Evolutionary conservation across 2,329 filamentous ascomycete genomes (phyloP), one percentile per base, ranked within the genome.

Genomic region (Dryadomyces quercus-mongolicae): DNA sequence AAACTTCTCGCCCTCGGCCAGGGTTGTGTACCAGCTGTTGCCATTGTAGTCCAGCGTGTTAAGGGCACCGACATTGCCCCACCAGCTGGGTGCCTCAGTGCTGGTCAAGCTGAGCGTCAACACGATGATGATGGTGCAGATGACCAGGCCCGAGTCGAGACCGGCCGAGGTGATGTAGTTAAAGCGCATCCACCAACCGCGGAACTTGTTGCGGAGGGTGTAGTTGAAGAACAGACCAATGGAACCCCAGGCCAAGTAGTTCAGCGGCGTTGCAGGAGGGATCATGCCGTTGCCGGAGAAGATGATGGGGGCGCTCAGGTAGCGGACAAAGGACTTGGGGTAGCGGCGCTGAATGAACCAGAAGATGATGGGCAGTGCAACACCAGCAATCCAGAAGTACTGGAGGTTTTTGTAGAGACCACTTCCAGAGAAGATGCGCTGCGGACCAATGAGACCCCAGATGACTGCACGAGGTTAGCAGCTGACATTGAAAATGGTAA

Each of bases 371-470:
- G 54, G 49, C 22, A 55, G 36, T 2, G 15, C 52, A 2, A 74
- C 63, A 13, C 77, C 77, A 8, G 77, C 60, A 2, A 75, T 74
- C 75, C 10, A 74, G 60, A 34, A 78, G 62, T 0, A 74, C 70
- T 50, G 70, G 65, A 3, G 68, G 71, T 13, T 34, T 2, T n/a
- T 34, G 63, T 80, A 80, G 54, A 72, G 69, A 8, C 74, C 73
- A 10, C 70, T 63, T 20, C 65, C 64, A 45, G 71, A 72, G 62
- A 77, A 78, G 60, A 79, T 74, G 44, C 75, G 72, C n/a, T 67
- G 62, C 0, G 77, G 76, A 0, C 77, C 81, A 54, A 84, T 80
- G 18, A 80, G 71, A 55, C 81, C 81, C 80, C 80, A 82, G 54
- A 81, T 75, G 6, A 82, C 71, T 49, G 18, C 13, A n/a, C n/a